Percentiles rank a stretch among this genome's conserved stretches.
Evolutionary conservation across 805 yeast genomes (phyloP).

Genomic region (Danielia oregonensis): DNA sequence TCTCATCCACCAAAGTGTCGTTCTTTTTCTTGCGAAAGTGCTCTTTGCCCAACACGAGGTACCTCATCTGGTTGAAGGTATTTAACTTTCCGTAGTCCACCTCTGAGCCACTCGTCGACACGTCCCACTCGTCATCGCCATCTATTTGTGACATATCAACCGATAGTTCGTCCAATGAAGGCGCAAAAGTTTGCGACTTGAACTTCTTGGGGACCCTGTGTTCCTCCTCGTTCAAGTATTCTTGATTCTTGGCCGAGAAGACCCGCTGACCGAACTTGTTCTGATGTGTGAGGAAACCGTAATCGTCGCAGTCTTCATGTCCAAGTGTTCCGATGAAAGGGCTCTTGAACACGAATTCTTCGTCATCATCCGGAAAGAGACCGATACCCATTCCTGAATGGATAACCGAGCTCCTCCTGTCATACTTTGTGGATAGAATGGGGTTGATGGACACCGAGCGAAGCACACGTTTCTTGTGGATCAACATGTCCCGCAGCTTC

Average conservation of each 20-base stretch:
- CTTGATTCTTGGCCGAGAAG: slow-evolving; percentile 6
- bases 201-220: slow-evolving; percentile 28
- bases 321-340: slow-evolving; percentile 12
- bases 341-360: slow-evolving; percentile 15
- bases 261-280: slow-evolving; percentile 11
- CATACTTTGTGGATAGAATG: slow-evolving; percentile 11
- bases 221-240: slow-evolving; percentile 5
- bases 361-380: slow-evolving; percentile 9
- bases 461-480: slow-evolving; percentile 40
- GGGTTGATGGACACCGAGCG: slow-evolving; percentile 35
- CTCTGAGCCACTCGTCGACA: slow-evolving; percentile 10
- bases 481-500: slow-evolving; percentile 43
- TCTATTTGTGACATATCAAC: slow-evolving; percentile 8
- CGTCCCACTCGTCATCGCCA: slow-evolving; percentile 12
- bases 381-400: slow-evolving; percentile 12
- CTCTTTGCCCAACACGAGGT: slow-evolving; percentile 30
- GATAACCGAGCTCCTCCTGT: slow-evolving; percentile 4
- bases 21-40: slow-evolving; percentile 14
- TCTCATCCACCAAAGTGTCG: slow-evolving; percentile 34
- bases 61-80: slow-evolving; percentile 32
- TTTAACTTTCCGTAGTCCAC: slow-evolving; percentile 23
- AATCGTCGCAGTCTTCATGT: slow-evolving; percentile 6
- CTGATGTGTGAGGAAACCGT: slow-evolving; percentile 10
- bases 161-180: slow-evolving; percentile 8
- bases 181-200: slow-evolving; percentile 32